Evolutionary conservation across 129 eudicot species (phyloP), one percentile per base, ranked within the genome.

Genomic region (Ambrosia artemisiifolia): DNA sequence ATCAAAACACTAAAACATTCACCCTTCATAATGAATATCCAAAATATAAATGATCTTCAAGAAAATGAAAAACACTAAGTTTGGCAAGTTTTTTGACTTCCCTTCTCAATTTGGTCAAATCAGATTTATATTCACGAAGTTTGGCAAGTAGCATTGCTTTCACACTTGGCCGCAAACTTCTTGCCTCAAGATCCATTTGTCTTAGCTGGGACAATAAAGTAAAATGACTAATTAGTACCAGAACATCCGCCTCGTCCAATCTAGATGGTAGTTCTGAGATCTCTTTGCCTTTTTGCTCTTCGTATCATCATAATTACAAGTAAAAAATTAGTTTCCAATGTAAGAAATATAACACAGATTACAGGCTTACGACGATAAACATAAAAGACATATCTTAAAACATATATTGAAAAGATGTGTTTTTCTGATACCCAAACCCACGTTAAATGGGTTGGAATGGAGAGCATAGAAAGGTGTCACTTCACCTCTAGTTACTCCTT

Each of bases 181-280:
- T 84, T 10, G 99, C 99, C 82, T 95, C 99, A 36, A 95, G 99
- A 78, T 95, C 99, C 99, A 95, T 95, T 82, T 95, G 90, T 36
- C 99, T 83, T 65, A 95, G 90, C 99, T 95, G 78, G 56, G 54
- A 69, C 6, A 70, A 20, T 7, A 59, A 64, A 65, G 53, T 47
- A 34, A 20, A 57, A 69, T 72, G 69, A n/a, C 35, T 68, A 65
- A 12, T 71, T 44, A 32, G 63, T 95, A 95, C 99, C 99, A 95
- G 79, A 46, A 95, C 90, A 78, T 90, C 99, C 54, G 96, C 99
- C 64, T 95, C 99, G 62, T 91, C 94, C 69, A 95, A 61, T 80
- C 94, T 95, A 19, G 84, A 89, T 69, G 84, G 91, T n/a, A 91
- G 65, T 83, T 95, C 99, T 8, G 85, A 44, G 6, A 90, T 43